phyloP scores from a whole-genome alignment of 2,329 filamentous ascomycete genomes.

The Fusarium tricinctum region DNA sequence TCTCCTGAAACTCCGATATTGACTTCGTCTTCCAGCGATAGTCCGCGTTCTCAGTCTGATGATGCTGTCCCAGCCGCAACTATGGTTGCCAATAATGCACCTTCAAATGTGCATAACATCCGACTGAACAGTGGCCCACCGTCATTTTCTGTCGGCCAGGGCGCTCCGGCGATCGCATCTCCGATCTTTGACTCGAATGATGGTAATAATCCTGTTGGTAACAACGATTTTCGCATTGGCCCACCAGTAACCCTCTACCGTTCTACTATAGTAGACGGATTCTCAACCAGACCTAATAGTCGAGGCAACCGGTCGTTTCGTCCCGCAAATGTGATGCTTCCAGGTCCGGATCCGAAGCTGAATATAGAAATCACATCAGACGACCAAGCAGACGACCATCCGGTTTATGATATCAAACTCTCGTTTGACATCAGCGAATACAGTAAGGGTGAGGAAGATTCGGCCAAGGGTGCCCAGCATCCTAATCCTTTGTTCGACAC shows the following conservation, averaged over 20 bases:
- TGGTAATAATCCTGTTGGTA: neutral
- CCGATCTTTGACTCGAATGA: neutral
- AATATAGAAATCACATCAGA: neutral
- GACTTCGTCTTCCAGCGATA: neutral
- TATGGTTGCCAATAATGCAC: neutral
- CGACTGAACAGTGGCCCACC: neutral
- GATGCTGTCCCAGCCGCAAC: neutral
- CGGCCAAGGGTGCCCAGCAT: neutral
- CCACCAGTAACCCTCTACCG: neutral
- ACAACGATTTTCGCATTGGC: neutral
- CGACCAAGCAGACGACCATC: neutral
- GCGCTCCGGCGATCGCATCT: neutral
- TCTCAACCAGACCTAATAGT: neutral
- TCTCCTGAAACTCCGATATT: neutral
- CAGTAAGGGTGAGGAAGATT: neutral
- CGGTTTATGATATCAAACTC: neutral
- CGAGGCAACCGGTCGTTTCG: neutral
- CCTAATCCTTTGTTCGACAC: neutral
- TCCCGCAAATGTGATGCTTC: slow-evolving; percentile 1
- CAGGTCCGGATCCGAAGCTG: neutral
- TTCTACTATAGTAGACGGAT: neutral
- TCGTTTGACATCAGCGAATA: neutral
- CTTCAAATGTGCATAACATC: neutral
- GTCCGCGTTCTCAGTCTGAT: neutral
- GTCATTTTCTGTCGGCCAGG: neutral